Conservation (phyloP, 495 filamentous ascomycete species). For the Penicillium fimorum region DNA sequence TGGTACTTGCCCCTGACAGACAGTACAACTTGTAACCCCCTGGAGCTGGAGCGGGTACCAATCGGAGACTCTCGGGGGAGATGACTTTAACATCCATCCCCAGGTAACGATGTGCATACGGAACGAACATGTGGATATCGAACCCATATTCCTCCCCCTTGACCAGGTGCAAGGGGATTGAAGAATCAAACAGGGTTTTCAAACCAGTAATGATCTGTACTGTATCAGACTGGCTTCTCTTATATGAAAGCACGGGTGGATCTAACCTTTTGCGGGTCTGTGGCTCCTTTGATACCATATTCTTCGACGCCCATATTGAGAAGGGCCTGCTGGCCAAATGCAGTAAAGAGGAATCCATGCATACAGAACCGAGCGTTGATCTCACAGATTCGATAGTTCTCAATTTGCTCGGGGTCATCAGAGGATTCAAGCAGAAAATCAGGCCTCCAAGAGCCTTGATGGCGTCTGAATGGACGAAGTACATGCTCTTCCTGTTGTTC, state of each 20-base stretch:
- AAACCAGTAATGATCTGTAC: conserved; percentile 21
- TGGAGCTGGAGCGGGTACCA: conserved; percentile 16
- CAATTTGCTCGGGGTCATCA: conserved; percentile 8
- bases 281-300: too few relatives aligned
- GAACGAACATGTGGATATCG: conserved; percentile 37
- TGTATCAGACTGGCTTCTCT: neutral
- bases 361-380: conserved; percentile 48
- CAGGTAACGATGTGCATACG: conserved; percentile 16
- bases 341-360: conserved; percentile 33
- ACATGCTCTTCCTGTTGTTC: neutral
- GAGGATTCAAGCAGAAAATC: conserved; percentile 41
- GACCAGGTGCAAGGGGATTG: conserved; percentile 31
- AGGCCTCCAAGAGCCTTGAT: conserved; percentile 41
- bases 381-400: conserved; percentile 40
- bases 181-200: conserved; percentile 22
- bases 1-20: conserved; percentile 4
- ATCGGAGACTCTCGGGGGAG: conserved; percentile 17
- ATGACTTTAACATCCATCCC: conserved; percentile 21
- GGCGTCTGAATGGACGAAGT: conserved; percentile 11
- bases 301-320: conserved; percentile 4
- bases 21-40: conserved; percentile 27
- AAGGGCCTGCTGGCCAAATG: conserved; percentile 27
- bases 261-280: conserved; percentile 15
- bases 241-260: neutral
- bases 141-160: conserved; percentile 35